A percentile compares a stretch with the other conserved stretches of the same genome.
Evolutionary conservation across 2,329 filamentous ascomycete genomes (phyloP).

Genomic region (Aspergillus sp.): DNA sequence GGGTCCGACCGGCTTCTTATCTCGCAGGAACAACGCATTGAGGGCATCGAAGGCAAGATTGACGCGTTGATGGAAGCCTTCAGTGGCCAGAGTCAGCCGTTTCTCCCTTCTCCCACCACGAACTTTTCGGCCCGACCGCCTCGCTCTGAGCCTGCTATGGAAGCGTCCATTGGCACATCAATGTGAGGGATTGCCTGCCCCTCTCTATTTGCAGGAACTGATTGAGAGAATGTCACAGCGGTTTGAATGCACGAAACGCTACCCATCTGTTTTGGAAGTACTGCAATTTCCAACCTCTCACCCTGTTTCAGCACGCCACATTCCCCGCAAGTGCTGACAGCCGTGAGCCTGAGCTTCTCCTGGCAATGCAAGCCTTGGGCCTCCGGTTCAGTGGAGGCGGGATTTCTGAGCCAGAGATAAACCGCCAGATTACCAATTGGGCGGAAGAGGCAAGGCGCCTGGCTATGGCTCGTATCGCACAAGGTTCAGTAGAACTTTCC

Average conservation of each 20-base stretch:
- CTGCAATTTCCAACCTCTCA: conserved; percentile 41
- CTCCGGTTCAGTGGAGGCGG: conserved; percentile 30
- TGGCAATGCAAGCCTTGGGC: conserved; percentile 35
- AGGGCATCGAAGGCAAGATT: conserved; percentile 27
- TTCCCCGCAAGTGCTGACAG: conserved; percentile 23
- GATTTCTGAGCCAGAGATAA: conserved; percentile 12
- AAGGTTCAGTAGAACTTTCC: conserved; percentile 38
- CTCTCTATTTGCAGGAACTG: not conserved
- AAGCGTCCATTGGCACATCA: not conserved
- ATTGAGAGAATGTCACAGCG: not conserved
- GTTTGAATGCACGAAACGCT: conserved; percentile 9
- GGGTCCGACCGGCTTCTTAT: not conserved
- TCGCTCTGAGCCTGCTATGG: not conserved
- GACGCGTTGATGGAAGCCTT: conserved; percentile 24
- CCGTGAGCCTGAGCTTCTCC: conserved; percentile 33
- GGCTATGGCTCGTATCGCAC: conserved; percentile 33
- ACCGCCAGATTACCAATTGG: conserved; percentile 23
- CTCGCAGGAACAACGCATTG: conserved; percentile 15
- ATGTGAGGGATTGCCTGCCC: not conserved
- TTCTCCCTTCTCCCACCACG: not conserved
- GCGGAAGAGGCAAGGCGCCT: conserved; percentile 27
- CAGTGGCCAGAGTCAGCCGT: not conserved
- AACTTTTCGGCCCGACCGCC: conserved; percentile 15
- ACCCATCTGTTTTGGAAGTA: conserved; percentile 35
- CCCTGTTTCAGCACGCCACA: conserved; percentile 30